Conservation (phyloP, 1,284 basidiomycete genomes). For the Heterobasidion occidentale region DNA sequence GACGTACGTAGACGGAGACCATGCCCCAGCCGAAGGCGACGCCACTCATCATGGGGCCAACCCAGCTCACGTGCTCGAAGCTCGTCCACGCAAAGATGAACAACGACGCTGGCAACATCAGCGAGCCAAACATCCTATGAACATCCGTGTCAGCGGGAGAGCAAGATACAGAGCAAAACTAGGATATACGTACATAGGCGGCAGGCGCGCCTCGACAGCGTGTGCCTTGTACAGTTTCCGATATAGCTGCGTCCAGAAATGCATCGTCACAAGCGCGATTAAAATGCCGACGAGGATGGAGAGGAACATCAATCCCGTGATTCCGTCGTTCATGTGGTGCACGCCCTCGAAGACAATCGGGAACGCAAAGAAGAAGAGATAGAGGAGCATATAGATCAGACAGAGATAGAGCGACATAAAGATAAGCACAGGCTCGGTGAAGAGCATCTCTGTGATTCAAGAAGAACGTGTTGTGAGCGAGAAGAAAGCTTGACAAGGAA, state of each 20-base stretch:
- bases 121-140: slow-evolving; percentile 13
- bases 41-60: slow-evolving; percentile 31
- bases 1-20: slow-evolving; percentile 22
- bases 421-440: slow-evolving; percentile 38
- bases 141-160: slow-evolving; percentile 6
- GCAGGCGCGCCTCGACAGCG: slow-evolving; percentile 29
- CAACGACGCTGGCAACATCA: slow-evolving; percentile 24
- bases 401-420: slow-evolving; percentile 38
- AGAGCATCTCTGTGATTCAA: slow-evolving; percentile 22
- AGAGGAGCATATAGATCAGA: slow-evolving; percentile 29
- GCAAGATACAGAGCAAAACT: slow-evolving; percentile 20
- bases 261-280: slow-evolving; percentile 27
- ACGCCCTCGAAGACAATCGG: slow-evolving; percentile 35
- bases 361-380: slow-evolving; percentile 22
- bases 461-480: slow-evolving; percentile 1
- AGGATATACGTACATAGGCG: slow-evolving; percentile 9
- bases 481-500: not conserved
- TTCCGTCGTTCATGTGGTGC: slow-evolving; percentile 32
- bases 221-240: slow-evolving; percentile 14
- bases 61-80: slow-evolving; percentile 20
- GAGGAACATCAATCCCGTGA: slow-evolving; percentile 38
- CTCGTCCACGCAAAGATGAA: slow-evolving; percentile 31
- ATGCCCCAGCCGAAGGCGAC: slow-evolving; percentile 41
- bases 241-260: slow-evolving; percentile 27
- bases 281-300: slow-evolving; percentile 36